Evolutionary conservation across 768 basidiomycete species (phyloP).

Genomic region (Suillus plorans): DNA sequence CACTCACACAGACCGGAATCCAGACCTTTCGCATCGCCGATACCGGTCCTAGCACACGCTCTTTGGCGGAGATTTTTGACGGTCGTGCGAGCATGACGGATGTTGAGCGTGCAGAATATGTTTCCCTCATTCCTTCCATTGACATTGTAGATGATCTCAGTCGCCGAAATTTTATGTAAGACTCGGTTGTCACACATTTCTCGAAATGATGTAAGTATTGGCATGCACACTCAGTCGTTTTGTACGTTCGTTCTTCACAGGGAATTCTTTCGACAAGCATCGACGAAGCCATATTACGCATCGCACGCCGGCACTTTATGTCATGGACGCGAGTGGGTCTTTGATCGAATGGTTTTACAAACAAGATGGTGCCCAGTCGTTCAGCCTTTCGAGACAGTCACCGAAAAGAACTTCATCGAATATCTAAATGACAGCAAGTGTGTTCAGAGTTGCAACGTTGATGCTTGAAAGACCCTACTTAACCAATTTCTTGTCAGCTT

Average conservation of each 20-base stretch:
- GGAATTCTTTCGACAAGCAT: neutral
- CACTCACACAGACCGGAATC: conserved; percentile 13
- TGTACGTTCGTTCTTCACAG: neutral
- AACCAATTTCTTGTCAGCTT: conserved; percentile 13
- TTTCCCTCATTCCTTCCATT: conserved; percentile 17
- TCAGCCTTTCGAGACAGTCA: conserved; percentile 23
- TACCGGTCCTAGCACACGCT: neutral
- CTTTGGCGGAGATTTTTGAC: conserved; percentile 1
- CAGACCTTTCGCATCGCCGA: conserved; percentile 11
- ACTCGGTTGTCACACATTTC: neutral
- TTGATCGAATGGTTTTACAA: conserved; percentile 26
- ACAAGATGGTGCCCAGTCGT: conserved; percentile 27
- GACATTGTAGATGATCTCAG: neutral
- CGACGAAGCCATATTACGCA: conserved; percentile 27
- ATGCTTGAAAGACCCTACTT: neutral
- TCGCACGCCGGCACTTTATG: conserved; percentile 28
- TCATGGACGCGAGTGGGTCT: conserved; percentile 23
- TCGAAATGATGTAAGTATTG: neutral
- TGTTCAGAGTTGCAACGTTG: neutral
- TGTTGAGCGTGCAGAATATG: conserved; percentile 12
- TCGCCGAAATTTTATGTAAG: neutral
- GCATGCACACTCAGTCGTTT: neutral
- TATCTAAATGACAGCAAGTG: conserved; percentile 26
- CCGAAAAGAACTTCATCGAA: conserved; percentile 17
- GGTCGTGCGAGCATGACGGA: conserved; percentile 13